Conservation (phyloP, 2,329 filamentous ascomycete genomes). For the Lasiodiplodia sp. region DNA sequence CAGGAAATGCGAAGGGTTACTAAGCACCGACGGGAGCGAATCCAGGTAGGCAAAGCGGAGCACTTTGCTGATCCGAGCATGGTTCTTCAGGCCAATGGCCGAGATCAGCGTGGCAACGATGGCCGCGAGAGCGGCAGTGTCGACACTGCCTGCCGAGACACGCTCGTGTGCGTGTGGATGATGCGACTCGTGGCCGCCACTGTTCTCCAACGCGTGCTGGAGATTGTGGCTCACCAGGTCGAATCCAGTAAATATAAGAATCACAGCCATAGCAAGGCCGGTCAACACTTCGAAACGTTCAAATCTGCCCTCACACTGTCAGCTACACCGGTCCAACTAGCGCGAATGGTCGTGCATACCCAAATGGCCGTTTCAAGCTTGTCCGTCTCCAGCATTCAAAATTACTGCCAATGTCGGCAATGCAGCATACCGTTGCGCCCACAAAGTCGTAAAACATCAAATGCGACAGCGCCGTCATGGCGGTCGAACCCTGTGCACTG, state of each 20-base stretch:
- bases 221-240: slow-evolving; percentile 93
- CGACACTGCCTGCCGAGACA: slow-evolving; percentile 77
- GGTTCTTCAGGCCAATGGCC: slow-evolving; percentile 86
- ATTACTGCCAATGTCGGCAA: slow-evolving; percentile 91
- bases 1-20: slow-evolving; percentile 93
- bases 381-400: slow-evolving; percentile 98
- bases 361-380: slow-evolving; percentile 92
- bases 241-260: slow-evolving; percentile 96
- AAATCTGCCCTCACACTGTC: slow-evolving; percentile 55
- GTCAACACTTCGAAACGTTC: slow-evolving; percentile 93
- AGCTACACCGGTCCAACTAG: not conserved
- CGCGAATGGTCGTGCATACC: slow-evolving; percentile 40
- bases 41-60: slow-evolving; percentile 83
- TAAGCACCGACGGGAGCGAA: slow-evolving; percentile 82
- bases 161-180: slow-evolving; percentile 65
- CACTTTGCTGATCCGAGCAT: slow-evolving; percentile 87
- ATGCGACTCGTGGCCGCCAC: slow-evolving; percentile 72
- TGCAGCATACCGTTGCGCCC: slow-evolving; percentile 88
- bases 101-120: slow-evolving; percentile 85
- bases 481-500: slow-evolving; percentile 83
- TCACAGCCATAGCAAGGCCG: slow-evolving; percentile 94
- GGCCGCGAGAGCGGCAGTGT: slow-evolving; percentile 80
- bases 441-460: slow-evolving; percentile 95
- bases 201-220: slow-evolving; percentile 85
- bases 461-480: slow-evolving; percentile 90